These are phyloP conservation scores for Zancudomyces culisetae DNA, from an alignment of 371 early-diverging fungal genomes.

Conservation along the genomic window DNA sequence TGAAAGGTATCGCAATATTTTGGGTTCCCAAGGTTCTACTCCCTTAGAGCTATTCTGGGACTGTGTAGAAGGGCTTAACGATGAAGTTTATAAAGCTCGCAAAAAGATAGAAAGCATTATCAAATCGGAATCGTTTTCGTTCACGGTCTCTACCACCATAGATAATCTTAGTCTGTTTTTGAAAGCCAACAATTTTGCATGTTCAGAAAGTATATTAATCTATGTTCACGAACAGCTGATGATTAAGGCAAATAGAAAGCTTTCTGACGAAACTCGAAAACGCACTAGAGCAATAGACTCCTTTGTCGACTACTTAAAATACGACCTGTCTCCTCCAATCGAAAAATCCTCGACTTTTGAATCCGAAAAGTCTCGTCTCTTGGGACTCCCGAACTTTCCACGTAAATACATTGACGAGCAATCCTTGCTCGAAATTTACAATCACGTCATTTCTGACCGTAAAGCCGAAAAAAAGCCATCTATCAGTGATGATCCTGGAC, in stretches of 20 bases:
- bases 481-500: neutral
- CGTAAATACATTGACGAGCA: neutral
- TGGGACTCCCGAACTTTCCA: slow-evolving; percentile 2
- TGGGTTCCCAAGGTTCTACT: slow-evolving; percentile 66
- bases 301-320: neutral
- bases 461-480: neutral
- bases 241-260: slow-evolving; percentile 35
- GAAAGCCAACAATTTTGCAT: neutral
- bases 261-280: slow-evolving; percentile 53
- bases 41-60: slow-evolving; percentile 89
- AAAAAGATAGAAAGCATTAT: slow-evolving; percentile 31
- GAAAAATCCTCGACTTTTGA: neutral
- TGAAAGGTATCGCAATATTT: slow-evolving; percentile 40
- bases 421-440: neutral
- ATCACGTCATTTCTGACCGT: neutral
- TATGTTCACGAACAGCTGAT: slow-evolving; percentile 25
- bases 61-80: slow-evolving; percentile 55
- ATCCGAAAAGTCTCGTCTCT: neutral
- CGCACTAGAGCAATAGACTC: slow-evolving; percentile 25
- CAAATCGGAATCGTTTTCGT: neutral
- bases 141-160: neutral
- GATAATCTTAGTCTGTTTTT: neutral
- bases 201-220: slow-evolving; percentile 9
- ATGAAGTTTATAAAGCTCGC: slow-evolving; percentile 45
- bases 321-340: neutral